Evolutionary conservation across 139 green algal species (phyloP).

Genomic region (Ettlia oleoabundans): DNA sequence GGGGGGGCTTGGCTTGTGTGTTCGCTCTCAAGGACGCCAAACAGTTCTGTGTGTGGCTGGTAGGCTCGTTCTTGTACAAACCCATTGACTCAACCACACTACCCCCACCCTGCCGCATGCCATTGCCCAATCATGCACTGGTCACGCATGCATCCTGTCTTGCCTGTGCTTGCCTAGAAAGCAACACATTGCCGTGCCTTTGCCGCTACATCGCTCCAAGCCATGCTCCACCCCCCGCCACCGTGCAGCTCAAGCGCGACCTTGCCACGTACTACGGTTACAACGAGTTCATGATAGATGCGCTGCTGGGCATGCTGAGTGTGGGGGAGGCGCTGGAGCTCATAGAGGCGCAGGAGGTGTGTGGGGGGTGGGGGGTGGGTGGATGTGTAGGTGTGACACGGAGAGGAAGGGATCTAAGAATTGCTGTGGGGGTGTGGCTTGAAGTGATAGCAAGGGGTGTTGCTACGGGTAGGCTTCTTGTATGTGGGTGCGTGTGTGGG

Average conservation of each 20-base stretch:
- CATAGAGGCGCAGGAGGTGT: slow-evolving; percentile 83
- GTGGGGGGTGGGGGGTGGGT: background rate
- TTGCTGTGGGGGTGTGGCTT: too few relatives aligned
- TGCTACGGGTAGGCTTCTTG: too few relatives aligned
- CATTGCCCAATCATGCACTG: too few relatives aligned
- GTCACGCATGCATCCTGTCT: too few relatives aligned
- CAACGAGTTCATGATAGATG: slow-evolving; percentile 95
- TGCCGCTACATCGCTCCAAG: background rate
- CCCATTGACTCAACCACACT: too few relatives aligned
- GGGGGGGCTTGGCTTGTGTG: background rate
- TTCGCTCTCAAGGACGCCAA: background rate
- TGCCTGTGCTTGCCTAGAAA: background rate
- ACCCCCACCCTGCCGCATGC: too few relatives aligned
- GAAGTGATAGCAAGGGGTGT: background rate
- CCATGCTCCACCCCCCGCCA: background rate
- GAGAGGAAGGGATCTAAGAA: too few relatives aligned
- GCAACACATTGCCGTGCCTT: background rate
- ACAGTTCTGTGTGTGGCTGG: background rate
- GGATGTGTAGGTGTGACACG: too few relatives aligned
- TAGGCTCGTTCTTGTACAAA: too few relatives aligned
- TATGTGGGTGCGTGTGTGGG: too few relatives aligned
- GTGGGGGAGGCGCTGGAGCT: slow-evolving; percentile 82
- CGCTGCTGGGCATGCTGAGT: slow-evolving; percentile 77
- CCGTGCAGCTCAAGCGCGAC: slow-evolving; percentile 79
- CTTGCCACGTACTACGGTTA: slow-evolving; percentile 95